Base-by-base conservation (phyloP, 805 yeast species). In the Brettanomyces naardenensis region DNA sequence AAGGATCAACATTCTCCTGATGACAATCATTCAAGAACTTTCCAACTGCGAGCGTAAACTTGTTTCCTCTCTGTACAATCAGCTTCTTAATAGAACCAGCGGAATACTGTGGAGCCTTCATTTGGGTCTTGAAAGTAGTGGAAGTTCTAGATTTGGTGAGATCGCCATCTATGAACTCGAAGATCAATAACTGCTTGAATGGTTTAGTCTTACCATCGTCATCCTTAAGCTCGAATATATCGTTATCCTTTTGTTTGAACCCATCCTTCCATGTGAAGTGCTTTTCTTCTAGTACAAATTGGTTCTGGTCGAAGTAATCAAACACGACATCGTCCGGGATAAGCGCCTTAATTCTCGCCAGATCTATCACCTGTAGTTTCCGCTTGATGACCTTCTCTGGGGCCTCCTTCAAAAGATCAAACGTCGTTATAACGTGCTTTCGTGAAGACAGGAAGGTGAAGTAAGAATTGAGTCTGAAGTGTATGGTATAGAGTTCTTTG, bases 261-360 rank as follows among this genome's bases (percentile, higher is more conserved):
- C 82, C 83, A 34, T 69, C 69, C 41, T 44, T 50, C 66, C 64
- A 58, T 15, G 58, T 58, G 39, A 64, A 57, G 28, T 68, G 66
- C 39, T 65, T 65, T 36, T 71, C 74, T 7, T 62, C 67, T 31
- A 68, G 53, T 13, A 67, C 64, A 26, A 70, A 59, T 39, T 62
- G 89, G 49, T 80, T 80, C 53, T 81, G 87, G 54, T 89, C 95
- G 31, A 82, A 78, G 54, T 84, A 89, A 36, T 77, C 83, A 49
- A 79, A 78, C 2, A 76, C 62, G 10, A 84, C 73, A 35, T 83
- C 90, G 20, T 71, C 63, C 0, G 95, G 95, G 2, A 84, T 54
- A 6, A 88, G 50, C 6, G 63, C 69, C 32, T 68, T 72, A 23
- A 89, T 67, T 40, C 69, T 66, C 1, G 94, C 84, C 26, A 82